These are phyloP conservation scores for Capsella rubella DNA, from an alignment of 441 rosid genomes.

Conservation along the genomic window DNA sequence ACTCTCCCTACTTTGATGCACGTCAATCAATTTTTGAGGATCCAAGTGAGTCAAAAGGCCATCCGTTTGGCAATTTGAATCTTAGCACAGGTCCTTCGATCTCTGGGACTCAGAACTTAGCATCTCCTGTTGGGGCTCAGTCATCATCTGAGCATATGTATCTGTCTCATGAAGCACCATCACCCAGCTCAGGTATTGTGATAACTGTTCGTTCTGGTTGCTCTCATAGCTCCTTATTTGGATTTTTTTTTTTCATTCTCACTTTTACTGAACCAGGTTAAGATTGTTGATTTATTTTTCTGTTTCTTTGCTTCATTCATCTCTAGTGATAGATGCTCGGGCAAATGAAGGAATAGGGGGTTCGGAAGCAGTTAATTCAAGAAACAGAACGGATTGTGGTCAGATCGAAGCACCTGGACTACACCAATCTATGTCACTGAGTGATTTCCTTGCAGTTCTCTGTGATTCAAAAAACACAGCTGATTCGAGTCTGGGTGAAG, in stretches of 20 bases:
- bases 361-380: slow-evolving; percentile 66
- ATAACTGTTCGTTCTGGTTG: slow-evolving; percentile 9
- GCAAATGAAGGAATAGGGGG: slow-evolving; percentile 70
- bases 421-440: slow-evolving; percentile 87
- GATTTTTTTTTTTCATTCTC: slow-evolving; percentile 15
- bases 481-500: slow-evolving; percentile 72
- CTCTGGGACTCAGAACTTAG: slow-evolving; percentile 62
- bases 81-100: slow-evolving; percentile 49
- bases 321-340: slow-evolving; percentile 68
- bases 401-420: slow-evolving; percentile 81
- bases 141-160: slow-evolving; percentile 73
- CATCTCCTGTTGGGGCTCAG: slow-evolving; percentile 71
- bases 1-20: slow-evolving; percentile 82
- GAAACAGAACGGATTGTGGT: slow-evolving; percentile 52
- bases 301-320: slow-evolving; percentile 28
- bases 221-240: slow-evolving; percentile 1
- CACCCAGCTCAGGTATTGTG: slow-evolving; percentile 87
- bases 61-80: slow-evolving; percentile 54
- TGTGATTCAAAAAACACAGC: slow-evolving; percentile 52
- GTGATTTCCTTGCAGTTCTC: slow-evolving; percentile 77
- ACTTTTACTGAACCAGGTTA: not conserved
- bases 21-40: slow-evolving; percentile 71
- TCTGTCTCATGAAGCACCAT: slow-evolving; percentile 77
- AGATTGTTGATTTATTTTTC: not conserved
- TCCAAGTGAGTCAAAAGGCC: slow-evolving; percentile 62